A percentile compares a stretch with the other conserved stretches of the same genome.
Evolutionary conservation across 164 flowering plant genomes (phyloP).

Genomic region (Pachysandra terminalis): DNA sequence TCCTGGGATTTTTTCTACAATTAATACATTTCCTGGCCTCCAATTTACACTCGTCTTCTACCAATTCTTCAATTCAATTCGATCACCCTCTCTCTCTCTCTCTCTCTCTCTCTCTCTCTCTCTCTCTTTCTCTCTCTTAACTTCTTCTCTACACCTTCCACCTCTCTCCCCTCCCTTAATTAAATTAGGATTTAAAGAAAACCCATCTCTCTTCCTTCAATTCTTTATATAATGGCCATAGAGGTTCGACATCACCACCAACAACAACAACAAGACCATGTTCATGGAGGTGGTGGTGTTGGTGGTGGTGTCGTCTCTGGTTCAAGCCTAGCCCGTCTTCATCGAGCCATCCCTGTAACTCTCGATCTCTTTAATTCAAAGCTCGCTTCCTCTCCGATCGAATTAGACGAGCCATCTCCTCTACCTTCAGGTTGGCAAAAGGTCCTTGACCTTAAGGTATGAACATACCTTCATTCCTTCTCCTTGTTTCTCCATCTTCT

Average conservation of each 20-base stretch:
- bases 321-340: conserved; percentile 10
- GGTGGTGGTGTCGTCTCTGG: no score
- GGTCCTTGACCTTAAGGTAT: conserved; percentile 29
- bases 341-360: conserved; percentile 10
- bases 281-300: conserved; percentile 11
- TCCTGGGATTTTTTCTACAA: conserved; percentile 51
- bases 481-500: not conserved
- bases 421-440: conserved; percentile 26
- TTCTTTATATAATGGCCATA: conserved; percentile 51
- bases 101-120: conserved; percentile 14
- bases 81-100: conserved; percentile 27
- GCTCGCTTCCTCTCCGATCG: conserved; percentile 13
- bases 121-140: conserved; percentile 22
- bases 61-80: conserved; percentile 58
- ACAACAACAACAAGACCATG: conserved; percentile 15
- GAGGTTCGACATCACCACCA: conserved; percentile 31
- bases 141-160: conserved; percentile 20
- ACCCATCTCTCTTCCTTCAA: conserved; percentile 38
- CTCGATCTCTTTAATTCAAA: conserved; percentile 23
- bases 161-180: conserved; percentile 26
- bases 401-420: conserved; percentile 19
- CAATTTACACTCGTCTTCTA: conserved; percentile 57
- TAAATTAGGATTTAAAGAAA: conserved; percentile 52
- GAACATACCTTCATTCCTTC: not conserved
- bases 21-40: conserved; percentile 64